phyloP scores from a whole-genome alignment of 306 rosid genomes.

The Heteromeles arbutifolia region DNA sequence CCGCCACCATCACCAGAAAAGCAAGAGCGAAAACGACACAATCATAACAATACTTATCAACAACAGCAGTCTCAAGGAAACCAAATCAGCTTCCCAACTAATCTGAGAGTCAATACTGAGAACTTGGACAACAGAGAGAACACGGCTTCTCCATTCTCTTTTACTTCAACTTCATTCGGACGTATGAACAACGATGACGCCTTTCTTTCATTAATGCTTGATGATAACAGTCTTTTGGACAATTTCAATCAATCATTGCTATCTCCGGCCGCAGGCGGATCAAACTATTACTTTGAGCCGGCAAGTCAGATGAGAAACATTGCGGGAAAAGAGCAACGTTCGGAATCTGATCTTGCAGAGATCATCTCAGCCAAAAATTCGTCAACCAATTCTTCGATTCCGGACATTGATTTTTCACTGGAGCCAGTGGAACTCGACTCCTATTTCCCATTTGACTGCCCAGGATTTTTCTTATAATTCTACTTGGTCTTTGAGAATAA shows the following conservation, averaged over 20 bases:
- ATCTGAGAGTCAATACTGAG: conserved; percentile 24
- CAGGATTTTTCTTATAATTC: conserved; percentile 34
- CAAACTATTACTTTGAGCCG: conserved; percentile 30
- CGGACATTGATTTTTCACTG: conserved; percentile 54
- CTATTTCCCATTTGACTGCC: conserved; percentile 44
- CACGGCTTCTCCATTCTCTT: conserved; percentile 38
- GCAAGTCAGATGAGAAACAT: conserved; percentile 38
- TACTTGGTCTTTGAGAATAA: not conserved
- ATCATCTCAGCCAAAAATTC: conserved; percentile 67
- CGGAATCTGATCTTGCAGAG: conserved; percentile 47
- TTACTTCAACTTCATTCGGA: conserved; percentile 52
- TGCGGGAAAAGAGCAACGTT: conserved; percentile 27
- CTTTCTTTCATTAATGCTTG: conserved; percentile 25
- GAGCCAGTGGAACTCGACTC: conserved; percentile 40
- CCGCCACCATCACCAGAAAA: conserved; percentile 55
- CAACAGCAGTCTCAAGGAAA: conserved; percentile 26
- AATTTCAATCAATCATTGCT: conserved; percentile 33
- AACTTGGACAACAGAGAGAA: conserved; percentile 33
- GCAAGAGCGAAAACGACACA: conserved; percentile 34
- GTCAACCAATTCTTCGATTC: conserved; percentile 48
- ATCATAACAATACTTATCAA: not conserved
- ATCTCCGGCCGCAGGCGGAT: conserved; percentile 38
- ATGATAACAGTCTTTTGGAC: conserved; percentile 28
- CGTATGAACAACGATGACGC: conserved; percentile 20
- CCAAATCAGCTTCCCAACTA: conserved; percentile 13